phyloP scores from a whole-genome alignment of 192 early-diverging fungal species.

The Coemansia sp. region DNA sequence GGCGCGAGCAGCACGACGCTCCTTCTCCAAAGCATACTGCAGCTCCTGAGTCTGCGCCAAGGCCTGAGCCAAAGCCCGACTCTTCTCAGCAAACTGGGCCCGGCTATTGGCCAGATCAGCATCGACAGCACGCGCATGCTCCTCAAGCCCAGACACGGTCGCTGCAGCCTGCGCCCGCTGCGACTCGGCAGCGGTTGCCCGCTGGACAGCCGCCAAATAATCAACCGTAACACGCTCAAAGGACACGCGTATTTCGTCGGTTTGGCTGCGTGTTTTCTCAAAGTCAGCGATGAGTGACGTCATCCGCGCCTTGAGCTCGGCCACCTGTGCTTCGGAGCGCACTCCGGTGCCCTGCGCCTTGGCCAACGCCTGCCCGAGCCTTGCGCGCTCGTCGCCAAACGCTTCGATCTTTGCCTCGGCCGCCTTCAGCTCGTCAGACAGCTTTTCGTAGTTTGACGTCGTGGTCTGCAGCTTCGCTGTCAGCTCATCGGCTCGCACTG shows the following conservation, averaged over 20 bases:
- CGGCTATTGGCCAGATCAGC: conserved; percentile 54
- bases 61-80: conserved; percentile 37
- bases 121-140: conserved; percentile 48
- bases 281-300: conserved; percentile 1
- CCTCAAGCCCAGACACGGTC: conserved; percentile 22
- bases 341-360: conserved; percentile 33
- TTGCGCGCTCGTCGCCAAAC: conserved; percentile 24
- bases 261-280: conserved; percentile 15
- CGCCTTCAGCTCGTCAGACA: conserved; percentile 1
- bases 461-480: conserved; percentile 5
- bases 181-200: neutral
- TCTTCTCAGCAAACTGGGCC: conserved; percentile 56
- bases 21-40: conserved; percentile 50
- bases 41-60: conserved; percentile 43
- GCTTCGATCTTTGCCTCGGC: neutral
- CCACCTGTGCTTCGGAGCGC: conserved; percentile 31
- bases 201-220: neutral
- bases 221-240: conserved; percentile 5
- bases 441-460: neutral
- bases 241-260: neutral
- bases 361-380: conserved; percentile 39
- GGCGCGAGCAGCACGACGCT: conserved; percentile 21
- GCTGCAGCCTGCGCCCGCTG: conserved; percentile 29
- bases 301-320: conserved; percentile 26
- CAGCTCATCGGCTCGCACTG: neutral